phyloP scores from a whole-genome alignment of 352 stramenopile species.

The Phytophthora citrophthora region DNA sequence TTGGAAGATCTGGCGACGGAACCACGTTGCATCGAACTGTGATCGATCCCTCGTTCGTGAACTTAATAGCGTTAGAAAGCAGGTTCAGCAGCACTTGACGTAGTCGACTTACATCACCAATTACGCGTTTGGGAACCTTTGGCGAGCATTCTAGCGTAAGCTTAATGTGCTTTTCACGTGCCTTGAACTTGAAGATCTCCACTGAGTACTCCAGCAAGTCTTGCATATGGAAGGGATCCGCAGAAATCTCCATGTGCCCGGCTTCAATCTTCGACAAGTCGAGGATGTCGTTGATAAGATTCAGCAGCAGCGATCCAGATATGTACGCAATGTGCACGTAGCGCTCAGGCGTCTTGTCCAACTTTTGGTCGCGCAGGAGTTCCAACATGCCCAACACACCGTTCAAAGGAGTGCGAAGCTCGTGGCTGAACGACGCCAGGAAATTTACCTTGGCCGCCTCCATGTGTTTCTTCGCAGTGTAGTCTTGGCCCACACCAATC shows the following conservation, averaged over 20 bases:
- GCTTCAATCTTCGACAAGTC: conserved; percentile 93
- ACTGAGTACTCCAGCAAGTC: conserved; percentile 77
- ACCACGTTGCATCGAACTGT: conserved; percentile 70
- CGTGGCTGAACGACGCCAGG: conserved; percentile 71
- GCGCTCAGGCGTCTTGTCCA: conserved; percentile 64
- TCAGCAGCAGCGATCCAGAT: conserved; percentile 68
- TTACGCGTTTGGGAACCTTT: conserved; percentile 59
- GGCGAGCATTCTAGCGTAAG: conserved; percentile 66
- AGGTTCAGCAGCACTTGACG: conserved; percentile 80
- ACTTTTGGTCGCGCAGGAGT: conserved; percentile 64
- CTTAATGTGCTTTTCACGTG: conserved; percentile 82
- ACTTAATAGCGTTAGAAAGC: conserved; percentile 83
- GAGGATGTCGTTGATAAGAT: conserved; percentile 88
- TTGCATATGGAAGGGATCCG: conserved; percentile 79
- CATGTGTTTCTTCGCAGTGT: conserved; percentile 84
- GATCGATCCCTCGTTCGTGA: conserved; percentile 75
- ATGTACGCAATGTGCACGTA: conserved; percentile 80
- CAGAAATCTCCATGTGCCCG: conserved; percentile 82
- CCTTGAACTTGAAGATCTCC: conserved; percentile 87
- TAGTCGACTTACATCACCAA: conserved; percentile 70
- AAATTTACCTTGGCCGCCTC: conserved; percentile 74
- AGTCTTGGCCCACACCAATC: conserved; percentile 89
- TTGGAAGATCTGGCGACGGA: conserved; percentile 54
- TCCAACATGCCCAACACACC: conserved; percentile 83
- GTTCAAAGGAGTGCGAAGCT: conserved; percentile 77